Base-by-base conservation (phyloP, 495 filamentous ascomycete species). In the Aspergillus mulundensis region DNA sequence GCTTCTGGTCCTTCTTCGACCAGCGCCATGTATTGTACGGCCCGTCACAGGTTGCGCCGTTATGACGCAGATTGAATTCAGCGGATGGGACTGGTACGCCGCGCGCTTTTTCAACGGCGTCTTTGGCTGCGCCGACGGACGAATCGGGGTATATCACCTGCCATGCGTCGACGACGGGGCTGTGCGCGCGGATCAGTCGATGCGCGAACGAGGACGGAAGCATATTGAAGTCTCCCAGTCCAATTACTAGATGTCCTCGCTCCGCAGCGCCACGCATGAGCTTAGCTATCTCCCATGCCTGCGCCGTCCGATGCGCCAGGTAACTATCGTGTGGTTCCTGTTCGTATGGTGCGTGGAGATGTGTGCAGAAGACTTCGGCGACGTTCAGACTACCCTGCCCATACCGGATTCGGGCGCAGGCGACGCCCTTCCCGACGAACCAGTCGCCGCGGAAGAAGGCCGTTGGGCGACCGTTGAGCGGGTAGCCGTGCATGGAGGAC, bases 211-310 rank as follows among this genome's bases (percentile, higher is more conserved):
- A 95, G 4, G 87, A 73, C 14, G 94, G 93, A 15, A 90, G 68
- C 87, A 96, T 96, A 69, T 98, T 97, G 73, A 97, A 96, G 70
- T 97, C 94, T 20, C 94, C 94, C 7, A 95, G 67, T 1, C 84
- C 93, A 16, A 97, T 76, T 6, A 90, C 90, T 7, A 96, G 74
- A 67, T 94, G 89, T 1, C 92, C 92, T 5, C 89, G 78, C 63
- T 94, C 91, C 1, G 84, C 81, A 12, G 95, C 94, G 19, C 84
- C 88, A 5, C 91, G 86, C 70, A 96, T 87, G 7, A 97, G 74
- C 71, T 95, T 96, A 30, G 91, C 81, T 45, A 97, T 91, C 71
- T 97, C 89, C 94, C 94, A 98, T n/a, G 94, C 87, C 70, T 98
- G 94, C 0, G 94, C 90, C 5, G 87, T 89, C 21, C 91, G 87